Evolutionary conservation across 163 green algal genomes (phyloP).

Genomic region (Chlamydomonas reinhardtii): DNA sequence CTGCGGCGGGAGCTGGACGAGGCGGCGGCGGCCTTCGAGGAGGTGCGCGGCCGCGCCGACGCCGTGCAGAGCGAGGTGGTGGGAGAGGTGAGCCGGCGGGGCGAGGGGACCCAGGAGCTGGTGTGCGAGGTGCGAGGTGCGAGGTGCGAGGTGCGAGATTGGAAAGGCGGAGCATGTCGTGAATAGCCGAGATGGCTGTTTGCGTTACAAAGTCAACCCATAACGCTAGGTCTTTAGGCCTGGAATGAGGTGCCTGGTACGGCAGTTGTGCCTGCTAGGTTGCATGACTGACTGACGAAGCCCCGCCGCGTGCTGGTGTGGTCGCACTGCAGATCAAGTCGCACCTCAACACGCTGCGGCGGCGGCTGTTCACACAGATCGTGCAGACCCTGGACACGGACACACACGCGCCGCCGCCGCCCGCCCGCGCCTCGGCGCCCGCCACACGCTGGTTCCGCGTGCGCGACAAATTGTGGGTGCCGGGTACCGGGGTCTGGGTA

Average conservation of each 20-base stretch:
- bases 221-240: too few species aligned
- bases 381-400: slow-evolving; percentile 59
- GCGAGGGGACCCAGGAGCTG: too few species aligned
- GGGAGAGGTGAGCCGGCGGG: slow-evolving; percentile 61
- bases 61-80: slow-evolving; percentile 66
- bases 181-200: too few species aligned
- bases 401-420: slow-evolving; percentile 9
- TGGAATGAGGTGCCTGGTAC: too few species aligned
- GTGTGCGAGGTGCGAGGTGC: too few species aligned
- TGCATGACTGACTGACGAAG: too few species aligned
- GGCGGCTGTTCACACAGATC: slow-evolving; percentile 68
- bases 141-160: too few species aligned
- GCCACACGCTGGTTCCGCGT: slow-evolving; percentile 55
- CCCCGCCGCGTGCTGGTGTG: too few species aligned
- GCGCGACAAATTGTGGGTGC: slow-evolving; percentile 54
- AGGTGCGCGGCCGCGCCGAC: slow-evolving; percentile 54
- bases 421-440: neutral
- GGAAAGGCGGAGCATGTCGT: too few species aligned
- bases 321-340: slow-evolving; percentile 60
- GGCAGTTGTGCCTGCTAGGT: too few species aligned
- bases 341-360: slow-evolving; percentile 61
- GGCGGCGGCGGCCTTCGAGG: slow-evolving; percentile 65
- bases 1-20: slow-evolving; percentile 66
- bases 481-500: too few species aligned
- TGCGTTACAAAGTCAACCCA: too few species aligned